A percentile compares a stretch with the other conserved stretches of the same genome.
These are phyloP conservation scores for Apium graveolens DNA, from an alignment of 129 eudicot species.

Conservation along the genomic window DNA sequence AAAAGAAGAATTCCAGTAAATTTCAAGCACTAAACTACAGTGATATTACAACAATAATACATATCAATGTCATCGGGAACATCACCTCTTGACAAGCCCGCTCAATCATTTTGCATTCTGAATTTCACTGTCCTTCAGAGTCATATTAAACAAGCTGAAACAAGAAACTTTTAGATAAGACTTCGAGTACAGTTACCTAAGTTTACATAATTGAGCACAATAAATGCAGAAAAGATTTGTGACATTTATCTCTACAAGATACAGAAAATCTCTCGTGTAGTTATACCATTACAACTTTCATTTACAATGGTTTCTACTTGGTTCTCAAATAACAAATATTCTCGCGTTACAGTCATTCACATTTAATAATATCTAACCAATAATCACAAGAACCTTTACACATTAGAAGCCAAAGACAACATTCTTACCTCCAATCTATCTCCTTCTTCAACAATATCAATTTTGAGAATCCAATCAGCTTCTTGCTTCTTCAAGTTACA, in stretches of 20 bases:
- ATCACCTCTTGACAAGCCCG: constrained; percentile 92
- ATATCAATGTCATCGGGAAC: neutral
- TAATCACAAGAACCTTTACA: neutral
- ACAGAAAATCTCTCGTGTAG: neutral
- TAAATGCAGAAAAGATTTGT: too few relatives aligned
- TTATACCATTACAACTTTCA: neutral
- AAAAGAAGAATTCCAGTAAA: neutral
- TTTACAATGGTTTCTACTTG: neutral
- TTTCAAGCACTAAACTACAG: neutral
- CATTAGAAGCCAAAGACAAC: neutral
- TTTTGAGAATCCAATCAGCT: constrained; percentile 99
- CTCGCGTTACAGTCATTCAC: too few relatives aligned
- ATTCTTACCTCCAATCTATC: constrained; percentile 70
- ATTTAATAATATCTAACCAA: neutral
- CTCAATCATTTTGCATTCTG: constrained; percentile 95
- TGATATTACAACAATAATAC: neutral
- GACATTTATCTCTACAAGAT: neutral
- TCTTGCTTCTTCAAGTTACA: constrained; percentile 93
- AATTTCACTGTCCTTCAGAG: constrained; percentile 85
- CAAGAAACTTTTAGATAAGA: constrained; percentile 16
- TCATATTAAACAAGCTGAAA: constrained; percentile 89
- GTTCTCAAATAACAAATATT: too few relatives aligned
- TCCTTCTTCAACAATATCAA: constrained; percentile 77
- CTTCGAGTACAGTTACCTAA: too few relatives aligned
- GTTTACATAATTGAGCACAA: too few relatives aligned